Evolutionary conservation across 768 basidiomycete species (phyloP), one percentile per base, ranked within the genome.

Genomic region (Strobilomyces echinocephalus): DNA sequence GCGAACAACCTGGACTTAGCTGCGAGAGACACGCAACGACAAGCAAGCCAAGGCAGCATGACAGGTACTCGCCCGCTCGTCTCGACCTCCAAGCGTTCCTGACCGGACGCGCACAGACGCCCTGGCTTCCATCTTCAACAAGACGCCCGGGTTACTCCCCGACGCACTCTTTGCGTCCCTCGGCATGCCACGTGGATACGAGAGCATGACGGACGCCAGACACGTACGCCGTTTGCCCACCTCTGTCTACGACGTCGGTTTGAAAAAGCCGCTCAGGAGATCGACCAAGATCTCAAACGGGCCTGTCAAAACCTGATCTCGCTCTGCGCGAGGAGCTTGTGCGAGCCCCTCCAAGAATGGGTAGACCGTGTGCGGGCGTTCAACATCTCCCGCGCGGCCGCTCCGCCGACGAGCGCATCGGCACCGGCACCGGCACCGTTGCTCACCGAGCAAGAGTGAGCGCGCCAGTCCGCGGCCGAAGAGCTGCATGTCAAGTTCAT

Each of bases 261-360:
- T 16, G 30, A 1, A 46, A 44, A 28, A 26, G 33, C 30, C 46
- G 28, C 44, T 15, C 67, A 95, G 91, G 87, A 85, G 54, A 87
- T 97, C 60, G 95, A 97, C 70, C 78, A 85, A 45, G 88, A 87
- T 30, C 81, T 97, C 28, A 90, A 92, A 63, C 75, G 76, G 16
- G 86, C 84, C 0, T 98, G 95, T 71, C 92, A 95, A 72, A 82
- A 84, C 38, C 79, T 92, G 35, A 95, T 98, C 53, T 70, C 76
- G 4, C 70, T 79, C 14, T 85, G 84, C 56, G 76, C 84, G 8
- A 71, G 75, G 36, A 68, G 75, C 0, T 76, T 89, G 24, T 83
- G 83, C 39, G 72, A 74, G 4, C 79, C 87, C 0, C 68, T 94
- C 16, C 80, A 75, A 31, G 63, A 73, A 18, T 95, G 91, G 83